These are phyloP conservation scores for Fagopyrum esculentum DNA, from an alignment of 148 eudicot species.

Conservation along the genomic window DNA sequence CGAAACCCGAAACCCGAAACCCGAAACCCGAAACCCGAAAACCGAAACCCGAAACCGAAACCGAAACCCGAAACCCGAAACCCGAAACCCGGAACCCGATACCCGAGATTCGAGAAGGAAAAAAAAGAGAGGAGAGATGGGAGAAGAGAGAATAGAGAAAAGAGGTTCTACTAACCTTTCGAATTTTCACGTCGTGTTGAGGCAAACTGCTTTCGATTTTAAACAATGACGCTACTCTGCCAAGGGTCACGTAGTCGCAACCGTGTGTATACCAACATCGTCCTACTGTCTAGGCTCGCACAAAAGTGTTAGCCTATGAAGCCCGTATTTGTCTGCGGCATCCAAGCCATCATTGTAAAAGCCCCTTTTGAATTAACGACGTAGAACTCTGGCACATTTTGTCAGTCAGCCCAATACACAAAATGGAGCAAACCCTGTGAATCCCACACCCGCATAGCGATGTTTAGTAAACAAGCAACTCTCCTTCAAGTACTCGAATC, in stretches of 20 bases:
- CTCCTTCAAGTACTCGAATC: conserved; percentile 78
- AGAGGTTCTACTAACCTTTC: no score
- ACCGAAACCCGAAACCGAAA: no score
- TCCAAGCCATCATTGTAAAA: conserved; percentile 78
- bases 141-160: no score
- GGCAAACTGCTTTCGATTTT: conserved; percentile 69
- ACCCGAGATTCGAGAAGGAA: no score
- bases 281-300: conserved; percentile 84
- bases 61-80: no score
- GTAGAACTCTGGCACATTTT: conserved; percentile 71
- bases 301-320: conserved; percentile 70
- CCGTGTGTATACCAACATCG: conserved; percentile 79
- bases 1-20: no score
- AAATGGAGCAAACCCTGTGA: conserved; percentile 77
- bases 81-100: no score
- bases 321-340: conserved; percentile 87
- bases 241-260: conserved; percentile 84
- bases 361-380: conserved; percentile 75
- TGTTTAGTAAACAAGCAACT: conserved; percentile 41
- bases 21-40: no score
- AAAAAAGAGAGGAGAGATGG: no score
- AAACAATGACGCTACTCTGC: conserved; percentile 95
- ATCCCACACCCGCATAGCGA: background rate
- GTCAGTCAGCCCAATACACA: conserved; percentile 79
- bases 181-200: no score